Conservation (phyloP, 805 yeast genomes). For the Yarrowia sp. region DNA sequence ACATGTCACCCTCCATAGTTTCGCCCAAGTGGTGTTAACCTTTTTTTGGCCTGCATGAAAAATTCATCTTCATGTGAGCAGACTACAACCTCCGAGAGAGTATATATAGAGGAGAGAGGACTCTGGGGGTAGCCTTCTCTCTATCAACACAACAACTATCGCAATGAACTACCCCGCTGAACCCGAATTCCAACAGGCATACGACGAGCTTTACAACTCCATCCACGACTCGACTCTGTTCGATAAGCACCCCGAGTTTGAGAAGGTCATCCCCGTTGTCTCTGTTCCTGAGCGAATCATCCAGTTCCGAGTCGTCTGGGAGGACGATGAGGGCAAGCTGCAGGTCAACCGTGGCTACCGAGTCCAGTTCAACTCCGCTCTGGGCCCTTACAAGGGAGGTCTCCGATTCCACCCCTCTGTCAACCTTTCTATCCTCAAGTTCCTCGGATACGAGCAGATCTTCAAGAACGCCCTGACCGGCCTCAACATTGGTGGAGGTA, state of each 20-base stretch:
- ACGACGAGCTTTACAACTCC: constrained; percentile 85
- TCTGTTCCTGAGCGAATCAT: constrained; percentile 94
- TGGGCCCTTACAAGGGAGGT: constrained; percentile 99
- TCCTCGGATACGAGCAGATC: constrained; percentile 96
- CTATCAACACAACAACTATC: neutral
- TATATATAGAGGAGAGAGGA: constrained; percentile 18
- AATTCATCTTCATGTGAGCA: constrained; percentile 21
- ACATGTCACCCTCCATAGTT: constrained; percentile 2
- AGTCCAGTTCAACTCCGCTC: constrained; percentile 96
- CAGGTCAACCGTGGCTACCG: constrained; percentile 97
- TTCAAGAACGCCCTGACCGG: constrained; percentile 98
- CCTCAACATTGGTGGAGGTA: constrained; percentile 98
- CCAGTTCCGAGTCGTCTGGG: constrained; percentile 98
- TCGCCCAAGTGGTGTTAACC: neutral
- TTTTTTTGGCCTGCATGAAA: constrained; percentile 23
- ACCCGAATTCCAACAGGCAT: constrained; percentile 99
- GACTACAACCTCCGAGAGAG: constrained; percentile 16
- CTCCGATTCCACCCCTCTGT: constrained; percentile 97
- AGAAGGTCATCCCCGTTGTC: constrained; percentile 82
- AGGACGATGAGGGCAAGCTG: constrained; percentile 85
- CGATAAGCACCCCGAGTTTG: constrained; percentile 83
- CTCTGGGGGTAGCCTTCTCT: neutral
- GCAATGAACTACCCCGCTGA: constrained; percentile 81
- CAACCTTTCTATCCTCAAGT: constrained; percentile 90
- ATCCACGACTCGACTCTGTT: constrained; percentile 89